Conservation (phyloP, 2,329 filamentous ascomycete genomes). For the Aspergillus fischeri region DNA sequence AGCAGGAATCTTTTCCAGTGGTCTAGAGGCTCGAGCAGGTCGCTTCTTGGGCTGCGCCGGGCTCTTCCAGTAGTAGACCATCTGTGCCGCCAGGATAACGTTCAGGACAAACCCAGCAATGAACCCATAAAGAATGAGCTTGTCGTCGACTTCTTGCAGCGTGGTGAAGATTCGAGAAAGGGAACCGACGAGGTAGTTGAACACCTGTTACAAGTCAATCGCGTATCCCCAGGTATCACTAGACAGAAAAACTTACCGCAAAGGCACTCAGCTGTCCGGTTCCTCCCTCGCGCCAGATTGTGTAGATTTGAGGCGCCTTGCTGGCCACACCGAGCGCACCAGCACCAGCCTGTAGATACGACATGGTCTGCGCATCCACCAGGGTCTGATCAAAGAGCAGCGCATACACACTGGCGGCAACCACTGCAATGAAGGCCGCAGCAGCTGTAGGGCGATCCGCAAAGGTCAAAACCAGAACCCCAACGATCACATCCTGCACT, state of each 20-base stretch:
- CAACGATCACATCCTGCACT: conserved; percentile 87
- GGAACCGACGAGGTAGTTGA: conserved; percentile 94
- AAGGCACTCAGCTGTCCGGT: conserved; percentile 97
- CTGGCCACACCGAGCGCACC: conserved; percentile 79
- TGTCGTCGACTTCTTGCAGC: conserved; percentile 93
- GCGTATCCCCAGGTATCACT: neutral
- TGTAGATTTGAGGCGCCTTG: conserved; percentile 89
- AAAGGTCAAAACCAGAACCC: conserved; percentile 80
- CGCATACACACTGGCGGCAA: conserved; percentile 65
- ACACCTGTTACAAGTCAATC: conserved; percentile 59
- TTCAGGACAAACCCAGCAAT: conserved; percentile 89
- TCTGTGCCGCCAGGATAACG: conserved; percentile 77
- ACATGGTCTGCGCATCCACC: conserved; percentile 63
- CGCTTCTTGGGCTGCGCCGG: conserved; percentile 42
- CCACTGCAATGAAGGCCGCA: conserved; percentile 70
- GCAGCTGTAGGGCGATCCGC: conserved; percentile 64
- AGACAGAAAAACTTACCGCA: conserved; percentile 60
- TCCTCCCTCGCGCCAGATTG: conserved; percentile 77
- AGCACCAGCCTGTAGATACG: conserved; percentile 76
- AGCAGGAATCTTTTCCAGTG: conserved; percentile 25
- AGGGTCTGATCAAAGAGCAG: conserved; percentile 63
- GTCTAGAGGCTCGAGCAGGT: conserved; percentile 20
- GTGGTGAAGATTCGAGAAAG: conserved; percentile 96
- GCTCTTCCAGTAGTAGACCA: conserved; percentile 94
- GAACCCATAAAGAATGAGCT: conserved; percentile 92